These are phyloP conservation scores for Alternaria solani DNA, from an alignment of 2,329 filamentous ascomycete species.

Conservation along the genomic window DNA sequence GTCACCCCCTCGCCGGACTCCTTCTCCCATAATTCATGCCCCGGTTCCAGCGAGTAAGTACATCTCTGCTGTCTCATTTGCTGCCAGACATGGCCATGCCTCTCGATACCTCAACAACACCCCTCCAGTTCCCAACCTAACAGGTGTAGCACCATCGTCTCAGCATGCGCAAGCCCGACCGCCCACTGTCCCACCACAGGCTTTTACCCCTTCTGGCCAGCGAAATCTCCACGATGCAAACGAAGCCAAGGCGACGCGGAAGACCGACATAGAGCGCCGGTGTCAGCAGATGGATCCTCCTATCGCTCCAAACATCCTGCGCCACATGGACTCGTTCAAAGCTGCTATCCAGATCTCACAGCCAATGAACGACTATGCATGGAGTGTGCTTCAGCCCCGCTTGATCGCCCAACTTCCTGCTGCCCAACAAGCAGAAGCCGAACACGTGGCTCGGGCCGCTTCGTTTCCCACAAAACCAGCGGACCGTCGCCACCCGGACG, in stretches of 20 bases:
- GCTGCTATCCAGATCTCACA: slow-evolving; percentile 74
- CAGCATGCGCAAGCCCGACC: slow-evolving; percentile 43
- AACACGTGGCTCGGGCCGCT: slow-evolving; percentile 59
- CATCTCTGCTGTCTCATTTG: slow-evolving; percentile 26
- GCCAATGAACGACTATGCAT: slow-evolving; percentile 72
- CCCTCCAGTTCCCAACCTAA: slow-evolving; percentile 40
- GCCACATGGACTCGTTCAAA: slow-evolving; percentile 76
- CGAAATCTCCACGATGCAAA: slow-evolving; percentile 69
- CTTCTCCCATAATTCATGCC: slow-evolving; percentile 45
- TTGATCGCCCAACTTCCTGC: slow-evolving; percentile 70
- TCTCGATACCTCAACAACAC: slow-evolving; percentile 29
- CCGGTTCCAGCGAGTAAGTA: slow-evolving; percentile 48
- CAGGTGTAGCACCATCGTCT: slow-evolving; percentile 38
- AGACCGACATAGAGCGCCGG: slow-evolving; percentile 74
- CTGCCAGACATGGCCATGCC: slow-evolving; percentile 21
- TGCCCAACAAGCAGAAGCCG: slow-evolving; percentile 65
- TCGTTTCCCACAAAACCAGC: slow-evolving; percentile 57
- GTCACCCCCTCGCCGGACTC: slow-evolving; percentile 37
- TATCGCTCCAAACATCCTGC: slow-evolving; percentile 67
- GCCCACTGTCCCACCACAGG: slow-evolving; percentile 44
- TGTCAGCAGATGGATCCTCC: slow-evolving; percentile 73
- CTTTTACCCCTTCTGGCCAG: slow-evolving; percentile 48
- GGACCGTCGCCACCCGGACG: slow-evolving; percentile 58
- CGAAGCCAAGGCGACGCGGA: slow-evolving; percentile 69
- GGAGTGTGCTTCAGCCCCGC: slow-evolving; percentile 73